Base-by-base conservation (phyloP, 192 early-diverging fungal species). In the Haplosporangium gracile region DNA sequence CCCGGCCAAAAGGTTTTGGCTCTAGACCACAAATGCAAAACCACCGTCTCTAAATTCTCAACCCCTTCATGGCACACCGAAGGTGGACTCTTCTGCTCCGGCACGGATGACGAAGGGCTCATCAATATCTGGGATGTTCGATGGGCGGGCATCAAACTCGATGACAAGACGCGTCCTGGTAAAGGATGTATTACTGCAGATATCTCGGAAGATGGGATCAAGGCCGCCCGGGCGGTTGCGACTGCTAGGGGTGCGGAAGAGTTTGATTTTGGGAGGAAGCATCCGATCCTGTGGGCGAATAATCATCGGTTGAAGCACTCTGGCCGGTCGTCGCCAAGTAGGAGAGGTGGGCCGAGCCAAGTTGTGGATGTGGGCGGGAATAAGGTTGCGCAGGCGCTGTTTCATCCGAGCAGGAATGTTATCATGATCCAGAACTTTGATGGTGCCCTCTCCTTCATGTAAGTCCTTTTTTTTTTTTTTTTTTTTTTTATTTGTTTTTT, bases 121-220 rank as follows among this genome's bases (percentile, higher is more conserved):
- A 18, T 81, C 24, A 81, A 78, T 36, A 20, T 86, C 9, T 86
- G 84, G 84, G 84, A 86, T 60, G 75, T 86, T n/a, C 79, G 84
- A 2, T 86, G 84, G 84, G 70, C 29, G 5, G 29, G 65, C 11
- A 80, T 86, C 24, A 24, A 34, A 11, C 18, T 38, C 6, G 34
- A 75, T 4, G 53, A 39, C 16, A 43, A 9, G 4, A 29, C 32
- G n/a, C 63, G 82, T 36, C 74, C 82, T 2, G 82, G 77, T 16
- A 10, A 32, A 6, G 82, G 82, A 4, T 47, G 75, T 18, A 77
- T 85, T 0, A 71, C 72, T 16, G 74, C 69, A 5, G 73, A 79
- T n/a, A 57, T 78, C 0, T 32, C 60, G 4, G 60, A 65, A 3
- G 60, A 26, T 32, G 60, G 60, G 29, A 65, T 65, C 26, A 1